Evolutionary conservation across 164 flowering plant species (phyloP).

Genomic region (Piper longum): DNA sequence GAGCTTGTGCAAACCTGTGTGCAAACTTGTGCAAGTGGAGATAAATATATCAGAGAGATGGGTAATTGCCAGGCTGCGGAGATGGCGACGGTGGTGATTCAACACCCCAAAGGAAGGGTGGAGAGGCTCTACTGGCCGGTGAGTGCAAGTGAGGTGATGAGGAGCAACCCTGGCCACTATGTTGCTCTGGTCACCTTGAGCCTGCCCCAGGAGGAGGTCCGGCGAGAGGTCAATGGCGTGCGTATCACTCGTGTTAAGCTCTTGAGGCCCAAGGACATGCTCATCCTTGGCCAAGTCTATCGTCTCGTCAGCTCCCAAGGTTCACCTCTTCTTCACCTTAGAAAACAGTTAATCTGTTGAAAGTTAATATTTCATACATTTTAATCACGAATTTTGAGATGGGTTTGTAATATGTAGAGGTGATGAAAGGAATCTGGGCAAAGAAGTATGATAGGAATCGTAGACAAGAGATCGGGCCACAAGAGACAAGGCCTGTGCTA

Average conservation of each 20-base stretch:
- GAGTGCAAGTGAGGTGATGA: slow-evolving; percentile 63
- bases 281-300: slow-evolving; percentile 73
- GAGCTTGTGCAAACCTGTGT: slow-evolving; percentile 1
- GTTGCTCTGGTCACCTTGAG: slow-evolving; percentile 57
- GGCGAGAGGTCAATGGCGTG: slow-evolving; percentile 12
- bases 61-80: slow-evolving; percentile 92
- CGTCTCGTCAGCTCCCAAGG: slow-evolving; percentile 76
- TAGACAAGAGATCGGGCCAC: slow-evolving; percentile 1
- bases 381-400: no score
- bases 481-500: slow-evolving; percentile 11
- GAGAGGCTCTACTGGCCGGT: slow-evolving; percentile 63
- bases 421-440: slow-evolving; percentile 78
- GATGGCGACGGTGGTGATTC: slow-evolving; percentile 54
- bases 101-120: slow-evolving; percentile 58
- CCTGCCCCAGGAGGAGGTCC: slow-evolving; percentile 8
- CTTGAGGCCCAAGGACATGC: slow-evolving; percentile 66
- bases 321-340: slow-evolving; percentile 4
- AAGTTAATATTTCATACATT: no score
- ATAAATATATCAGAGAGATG: slow-evolving; percentile 26
- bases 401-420: slow-evolving; percentile 34
- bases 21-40: neutral
- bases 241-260: slow-evolving; percentile 62
- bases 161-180: slow-evolving; percentile 67
- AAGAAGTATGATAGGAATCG: slow-evolving; percentile 51
- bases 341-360: no score